These are phyloP conservation scores for Backusella australiensis DNA, from an alignment of 192 early-diverging fungal species.

Conservation along the genomic window DNA sequence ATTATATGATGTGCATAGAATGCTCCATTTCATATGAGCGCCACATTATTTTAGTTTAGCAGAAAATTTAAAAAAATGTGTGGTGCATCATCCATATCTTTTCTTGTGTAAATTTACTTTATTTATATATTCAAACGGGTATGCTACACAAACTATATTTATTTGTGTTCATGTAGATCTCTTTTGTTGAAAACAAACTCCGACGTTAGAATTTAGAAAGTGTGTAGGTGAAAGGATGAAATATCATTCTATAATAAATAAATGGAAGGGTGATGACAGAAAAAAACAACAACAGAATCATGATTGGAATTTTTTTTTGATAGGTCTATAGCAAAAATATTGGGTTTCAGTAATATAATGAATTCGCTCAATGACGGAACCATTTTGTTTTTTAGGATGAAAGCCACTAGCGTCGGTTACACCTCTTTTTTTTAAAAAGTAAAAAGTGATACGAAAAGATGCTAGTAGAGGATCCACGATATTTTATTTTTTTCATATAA, in stretches of 20 bases:
- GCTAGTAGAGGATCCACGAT: neutral
- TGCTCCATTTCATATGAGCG: neutral
- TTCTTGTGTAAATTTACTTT: neutral
- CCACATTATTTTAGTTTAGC: neutral
- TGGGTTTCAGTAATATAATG: neutral
- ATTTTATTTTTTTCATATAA: neutral
- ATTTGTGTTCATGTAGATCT: neutral
- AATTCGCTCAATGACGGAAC: neutral
- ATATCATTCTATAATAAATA: neutral
- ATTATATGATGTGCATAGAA: neutral
- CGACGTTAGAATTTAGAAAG: neutral
- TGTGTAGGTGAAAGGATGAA: neutral
- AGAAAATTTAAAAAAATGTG: neutral
- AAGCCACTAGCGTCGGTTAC: neutral
- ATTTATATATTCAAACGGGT: neutral
- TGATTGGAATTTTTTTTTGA: neutral
- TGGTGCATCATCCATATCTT: neutral
- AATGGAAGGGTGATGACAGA: neutral
- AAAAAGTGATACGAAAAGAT: neutral
- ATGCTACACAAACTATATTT: neutral
- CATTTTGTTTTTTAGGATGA: neutral
- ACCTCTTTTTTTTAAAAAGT: neutral
- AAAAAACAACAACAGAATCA: neutral
- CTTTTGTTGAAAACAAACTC: neutral
- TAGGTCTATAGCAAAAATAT: neutral